phyloP scores from a whole-genome alignment of 768 basidiomycete genomes.

The Butyriboletus loyo region DNA sequence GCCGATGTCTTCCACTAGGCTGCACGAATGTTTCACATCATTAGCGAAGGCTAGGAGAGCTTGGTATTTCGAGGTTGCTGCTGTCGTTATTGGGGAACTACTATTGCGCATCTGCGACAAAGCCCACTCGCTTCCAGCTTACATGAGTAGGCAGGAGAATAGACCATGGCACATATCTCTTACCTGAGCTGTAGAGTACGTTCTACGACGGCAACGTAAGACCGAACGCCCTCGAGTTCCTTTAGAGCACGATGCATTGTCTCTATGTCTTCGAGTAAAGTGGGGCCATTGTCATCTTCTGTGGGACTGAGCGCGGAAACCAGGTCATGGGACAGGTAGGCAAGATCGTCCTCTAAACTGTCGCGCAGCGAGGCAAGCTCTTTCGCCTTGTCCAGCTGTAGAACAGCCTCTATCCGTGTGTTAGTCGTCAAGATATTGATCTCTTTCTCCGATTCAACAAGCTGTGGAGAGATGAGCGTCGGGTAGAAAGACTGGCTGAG shows the following conservation, averaged over 20 bases:
- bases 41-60: conserved; percentile 59
- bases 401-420: conserved; percentile 46
- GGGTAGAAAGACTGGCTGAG: conserved; percentile 9
- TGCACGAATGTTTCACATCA: conserved; percentile 45
- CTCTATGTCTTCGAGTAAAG: conserved; percentile 81
- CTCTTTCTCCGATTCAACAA: conserved; percentile 48
- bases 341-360: conserved; percentile 73
- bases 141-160: conserved; percentile 5
- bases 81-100: conserved; percentile 39
- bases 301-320: conserved; percentile 47
- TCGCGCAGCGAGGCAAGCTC: conserved; percentile 75
- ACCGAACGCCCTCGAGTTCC: conserved; percentile 71
- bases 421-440: conserved; percentile 46
- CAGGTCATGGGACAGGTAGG: conserved; percentile 62
- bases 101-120: conserved; percentile 47
- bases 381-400: conserved; percentile 61
- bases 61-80: conserved; percentile 56
- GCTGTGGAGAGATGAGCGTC: conserved; percentile 45
- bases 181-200: conserved; percentile 72
- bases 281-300: conserved; percentile 48
- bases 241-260: conserved; percentile 71
- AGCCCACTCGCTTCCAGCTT: conserved; percentile 51
- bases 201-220: conserved; percentile 74
- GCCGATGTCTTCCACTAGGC: conserved; percentile 42
- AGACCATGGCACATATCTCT: conserved; percentile 13